Conservation (phyloP, 192 early-diverging fungal genomes). For the Linnemannia elongata region DNA sequence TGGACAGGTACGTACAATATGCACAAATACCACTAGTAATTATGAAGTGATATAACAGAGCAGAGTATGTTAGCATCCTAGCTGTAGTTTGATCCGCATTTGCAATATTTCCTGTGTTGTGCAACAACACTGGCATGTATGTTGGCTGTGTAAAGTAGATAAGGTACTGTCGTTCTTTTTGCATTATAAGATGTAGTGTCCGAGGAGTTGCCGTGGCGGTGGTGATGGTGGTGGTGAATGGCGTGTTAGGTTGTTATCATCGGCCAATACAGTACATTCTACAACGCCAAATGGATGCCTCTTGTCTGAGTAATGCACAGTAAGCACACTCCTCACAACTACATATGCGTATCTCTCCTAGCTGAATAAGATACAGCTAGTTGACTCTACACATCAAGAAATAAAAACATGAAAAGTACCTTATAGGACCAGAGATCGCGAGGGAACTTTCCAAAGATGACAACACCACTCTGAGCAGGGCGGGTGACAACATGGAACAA, state of each 20-base stretch:
- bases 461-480: slow-evolving; percentile 53
- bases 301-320: not conserved
- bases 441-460: slow-evolving; percentile 52
- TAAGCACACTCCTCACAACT: not conserved
- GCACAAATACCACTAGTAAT: slow-evolving; percentile 39
- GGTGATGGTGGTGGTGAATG: too few species aligned
- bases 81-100: not conserved
- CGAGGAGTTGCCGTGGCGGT: too few species aligned
- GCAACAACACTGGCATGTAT: too few species aligned
- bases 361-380: not conserved
- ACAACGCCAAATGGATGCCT: not conserved
- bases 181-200: too few species aligned
- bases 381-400: not conserved
- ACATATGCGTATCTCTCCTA: too few species aligned
- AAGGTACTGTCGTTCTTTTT: too few species aligned
- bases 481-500: slow-evolving; percentile 53
- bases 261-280: too few species aligned
- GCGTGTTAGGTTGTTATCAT: too few species aligned
- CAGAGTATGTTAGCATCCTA: not conserved
- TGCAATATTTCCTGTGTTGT: not conserved
- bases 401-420: slow-evolving; percentile 3
- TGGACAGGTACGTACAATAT: slow-evolving; percentile 49
- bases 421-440: slow-evolving; percentile 50
- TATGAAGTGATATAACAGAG: not conserved
- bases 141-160: too few species aligned